Evolutionary conservation across 1,284 basidiomycete genomes (phyloP).

Genomic region (Taiwanofungus camphoratus): DNA sequence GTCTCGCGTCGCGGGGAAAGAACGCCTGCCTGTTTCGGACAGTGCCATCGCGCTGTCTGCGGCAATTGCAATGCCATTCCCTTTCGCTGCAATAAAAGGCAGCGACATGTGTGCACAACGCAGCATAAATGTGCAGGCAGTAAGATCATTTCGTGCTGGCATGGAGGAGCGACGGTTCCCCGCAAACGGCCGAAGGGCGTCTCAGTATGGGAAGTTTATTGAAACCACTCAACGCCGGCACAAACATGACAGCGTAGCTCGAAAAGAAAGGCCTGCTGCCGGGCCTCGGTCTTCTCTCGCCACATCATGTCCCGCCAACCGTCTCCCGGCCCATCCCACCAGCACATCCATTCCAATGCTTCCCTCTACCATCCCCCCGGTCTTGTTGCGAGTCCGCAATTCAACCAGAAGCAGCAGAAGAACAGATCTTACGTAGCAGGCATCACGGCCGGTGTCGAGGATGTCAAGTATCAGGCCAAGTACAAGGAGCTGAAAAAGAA

Average conservation of each 20-base stretch:
- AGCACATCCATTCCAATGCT: conserved; percentile 7
- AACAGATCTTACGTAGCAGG: conserved; percentile 49
- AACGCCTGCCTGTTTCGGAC: no score
- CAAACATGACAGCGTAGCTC: conserved; percentile 22
- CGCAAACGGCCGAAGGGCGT: conserved; percentile 16
- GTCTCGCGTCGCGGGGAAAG: no score
- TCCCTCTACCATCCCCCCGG: conserved; percentile 16
- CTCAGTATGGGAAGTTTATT: conserved; percentile 20
- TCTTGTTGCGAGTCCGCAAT: conserved; percentile 12
- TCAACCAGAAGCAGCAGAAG: conserved; percentile 40
- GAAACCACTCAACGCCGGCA: conserved; percentile 25
- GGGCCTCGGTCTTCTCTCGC: conserved; percentile 13
- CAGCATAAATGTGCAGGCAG: no score
- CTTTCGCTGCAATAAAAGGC: no score
- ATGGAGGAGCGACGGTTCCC: not conserved
- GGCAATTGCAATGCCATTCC: no score
- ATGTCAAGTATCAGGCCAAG: conserved; percentile 84
- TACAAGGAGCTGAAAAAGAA: conserved; percentile 89
- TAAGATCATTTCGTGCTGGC: no score
- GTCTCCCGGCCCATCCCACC: conserved; percentile 26
- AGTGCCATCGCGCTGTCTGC: no score
- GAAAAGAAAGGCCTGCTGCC: conserved; percentile 15
- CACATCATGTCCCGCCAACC: conserved; percentile 32
- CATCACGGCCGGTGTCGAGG: conserved; percentile 77
- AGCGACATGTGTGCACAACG: no score